Base-by-base conservation (phyloP, 2,329 filamentous ascomycete genomes). In the Coniella vitis region DNA sequence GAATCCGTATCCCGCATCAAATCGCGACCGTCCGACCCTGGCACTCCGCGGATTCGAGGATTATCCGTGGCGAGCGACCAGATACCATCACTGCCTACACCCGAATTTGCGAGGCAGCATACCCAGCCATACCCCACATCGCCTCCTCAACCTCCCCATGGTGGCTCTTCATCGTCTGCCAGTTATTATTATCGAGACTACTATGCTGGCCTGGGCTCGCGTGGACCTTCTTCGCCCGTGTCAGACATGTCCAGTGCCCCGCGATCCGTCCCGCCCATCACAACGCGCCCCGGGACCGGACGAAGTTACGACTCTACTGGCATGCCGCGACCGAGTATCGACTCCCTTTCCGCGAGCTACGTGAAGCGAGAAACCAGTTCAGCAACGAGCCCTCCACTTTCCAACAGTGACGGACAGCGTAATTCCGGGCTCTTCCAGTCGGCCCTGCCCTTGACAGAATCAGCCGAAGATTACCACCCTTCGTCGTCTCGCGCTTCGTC, bases 341-440 rank as follows among this genome's bases (percentile, higher is more conserved):
- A 83, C 13, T 76, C 64, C 16, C 52, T 61, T 40, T 51, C 56
- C 12, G 32, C 37, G 9, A 39, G 21, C 12, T 45, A 51, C 25
- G 22, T 41, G 48, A 57, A 60, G 21, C 73, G 75, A 25, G 76
- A 83, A 56, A 81, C 79, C 0, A 74, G 67, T 52, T 78, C 76
- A 12, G 75, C 73, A 4, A 75, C 76, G 59, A 72, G 71, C 54
- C 76, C 76, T 37, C 70, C 66, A 54, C 68, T 71, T 51, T 69
- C 66, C 47, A 61, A 65, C 34, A 69, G 63, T 51, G 71, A 76
- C 12, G 63, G 63, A 29, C 72, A 74, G 35, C 81, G 84, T 37
- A 84, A 79, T 58, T 90, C 86, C 0, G 86, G 84, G 4, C 71
- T 95, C 19, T 95, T 95, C 70, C 87, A 87, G 53, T 95, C 90